These are phyloP conservation scores for Trametes meyenii DNA, from an alignment of 768 basidiomycete genomes.

Conservation along the genomic window DNA sequence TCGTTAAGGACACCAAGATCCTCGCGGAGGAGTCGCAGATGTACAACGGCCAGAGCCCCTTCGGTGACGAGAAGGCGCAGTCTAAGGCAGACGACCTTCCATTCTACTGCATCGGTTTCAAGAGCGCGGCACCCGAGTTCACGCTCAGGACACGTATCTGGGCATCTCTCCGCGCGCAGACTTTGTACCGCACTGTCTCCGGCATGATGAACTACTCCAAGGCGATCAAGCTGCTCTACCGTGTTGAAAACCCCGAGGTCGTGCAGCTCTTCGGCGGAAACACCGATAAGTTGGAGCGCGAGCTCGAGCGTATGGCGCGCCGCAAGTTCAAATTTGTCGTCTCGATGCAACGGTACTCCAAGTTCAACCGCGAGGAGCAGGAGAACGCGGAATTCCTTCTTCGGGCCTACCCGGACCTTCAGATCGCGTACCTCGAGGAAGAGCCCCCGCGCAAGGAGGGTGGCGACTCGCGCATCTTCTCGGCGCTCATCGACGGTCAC, in stretches of 20 bases:
- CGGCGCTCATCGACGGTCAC: slow-evolving; percentile 95
- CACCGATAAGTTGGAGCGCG: slow-evolving; percentile 94
- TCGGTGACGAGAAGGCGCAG: slow-evolving; percentile 80
- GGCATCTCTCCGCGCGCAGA: slow-evolving; percentile 98
- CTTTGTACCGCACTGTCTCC: slow-evolving; percentile 96
- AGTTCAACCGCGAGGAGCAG: slow-evolving; percentile 99
- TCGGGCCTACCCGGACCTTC: slow-evolving; percentile 96
- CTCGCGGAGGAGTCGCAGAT: slow-evolving; percentile 92
- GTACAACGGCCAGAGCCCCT: slow-evolving; percentile 77
- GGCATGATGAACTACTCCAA: slow-evolving; percentile 99
- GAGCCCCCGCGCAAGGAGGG: slow-evolving; percentile 93
- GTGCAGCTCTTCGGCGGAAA: slow-evolving; percentile 97
- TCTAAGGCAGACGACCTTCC: slow-evolving; percentile 91
- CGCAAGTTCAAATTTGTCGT: slow-evolving; percentile 99
- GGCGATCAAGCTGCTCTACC: slow-evolving; percentile 98
- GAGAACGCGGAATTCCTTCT: slow-evolving; percentile 98
- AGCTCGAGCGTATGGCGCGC: slow-evolving; percentile 96
- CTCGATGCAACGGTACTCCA: slow-evolving; percentile 98
- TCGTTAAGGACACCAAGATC: slow-evolving; percentile 99
- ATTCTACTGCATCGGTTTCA: slow-evolving; percentile 99
- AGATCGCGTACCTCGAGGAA: slow-evolving; percentile 98
- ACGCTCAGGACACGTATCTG: slow-evolving; percentile 98
- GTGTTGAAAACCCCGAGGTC: slow-evolving; percentile 98
- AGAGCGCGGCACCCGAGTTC: slow-evolving; percentile 97
- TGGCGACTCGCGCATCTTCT: slow-evolving; percentile 93